Conservation (phyloP, 1,139 yeast genomes). For the Geotrichum candidum region DNA sequence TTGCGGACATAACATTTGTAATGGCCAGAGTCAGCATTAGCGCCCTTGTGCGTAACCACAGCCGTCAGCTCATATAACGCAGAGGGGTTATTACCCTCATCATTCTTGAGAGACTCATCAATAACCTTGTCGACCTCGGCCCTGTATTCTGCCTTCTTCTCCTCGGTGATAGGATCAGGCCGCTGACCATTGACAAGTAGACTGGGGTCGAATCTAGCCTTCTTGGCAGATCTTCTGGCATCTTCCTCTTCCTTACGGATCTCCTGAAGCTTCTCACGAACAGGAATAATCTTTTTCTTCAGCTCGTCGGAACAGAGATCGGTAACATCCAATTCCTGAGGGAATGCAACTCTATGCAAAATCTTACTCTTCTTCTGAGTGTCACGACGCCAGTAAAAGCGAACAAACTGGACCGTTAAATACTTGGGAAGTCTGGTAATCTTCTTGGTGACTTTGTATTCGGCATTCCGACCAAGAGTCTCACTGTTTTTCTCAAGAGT, state of each 20-base stretch:
- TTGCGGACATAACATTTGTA: constrained; percentile 85
- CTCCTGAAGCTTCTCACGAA: constrained; percentile 72
- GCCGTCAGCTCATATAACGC: constrained; percentile 80
- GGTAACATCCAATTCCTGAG: constrained; percentile 82
- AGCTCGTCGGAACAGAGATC: constrained; percentile 78
- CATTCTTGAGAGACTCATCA: constrained; percentile 33
- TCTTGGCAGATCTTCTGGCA: constrained; percentile 68
- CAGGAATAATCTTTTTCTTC: constrained; percentile 56
- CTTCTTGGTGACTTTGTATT: constrained; percentile 60
- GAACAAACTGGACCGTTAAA: constrained; percentile 83
- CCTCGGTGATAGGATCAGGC: constrained; percentile 31
- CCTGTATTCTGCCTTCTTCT: constrained; percentile 38
- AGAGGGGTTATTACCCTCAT: constrained; percentile 73
- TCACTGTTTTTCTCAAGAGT: constrained; percentile 71
- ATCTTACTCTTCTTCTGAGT: constrained; percentile 88
- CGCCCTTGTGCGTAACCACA: constrained; percentile 88
- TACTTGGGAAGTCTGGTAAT: constrained; percentile 81
- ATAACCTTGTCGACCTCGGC: constrained; percentile 28
- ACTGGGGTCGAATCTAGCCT: constrained; percentile 39
- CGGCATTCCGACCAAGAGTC: constrained; percentile 61
- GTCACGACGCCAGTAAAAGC: constrained; percentile 94
- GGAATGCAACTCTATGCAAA: constrained; percentile 88
- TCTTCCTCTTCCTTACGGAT: constrained; percentile 73
- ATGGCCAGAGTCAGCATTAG: constrained; percentile 96
- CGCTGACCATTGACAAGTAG: constrained; percentile 30